These are phyloP conservation scores for Porodaedalea pini DNA, from an alignment of 1,284 basidiomycete genomes.

Conservation along the genomic window DNA sequence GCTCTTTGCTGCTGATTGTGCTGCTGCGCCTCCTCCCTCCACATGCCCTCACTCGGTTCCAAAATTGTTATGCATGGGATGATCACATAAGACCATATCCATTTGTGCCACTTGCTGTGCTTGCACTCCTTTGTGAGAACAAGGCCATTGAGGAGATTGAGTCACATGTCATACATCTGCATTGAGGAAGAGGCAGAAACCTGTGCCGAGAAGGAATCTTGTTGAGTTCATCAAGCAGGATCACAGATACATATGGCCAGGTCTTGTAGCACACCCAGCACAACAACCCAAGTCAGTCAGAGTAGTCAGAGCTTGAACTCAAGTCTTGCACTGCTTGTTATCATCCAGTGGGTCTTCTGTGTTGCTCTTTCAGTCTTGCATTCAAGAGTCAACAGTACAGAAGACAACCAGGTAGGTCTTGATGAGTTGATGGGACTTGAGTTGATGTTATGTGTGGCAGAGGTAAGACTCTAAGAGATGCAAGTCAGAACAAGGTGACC, in stretches of 20 bases:
- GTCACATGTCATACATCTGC: slow-evolving; percentile 79
- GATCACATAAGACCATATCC: neutral
- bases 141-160: slow-evolving; percentile 72
- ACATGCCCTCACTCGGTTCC: neutral
- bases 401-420: too few relatives aligned
- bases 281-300: too few relatives aligned
- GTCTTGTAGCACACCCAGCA: too few relatives aligned
- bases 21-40: neutral
- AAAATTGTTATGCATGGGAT: neutral
- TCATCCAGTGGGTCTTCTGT: too few relatives aligned
- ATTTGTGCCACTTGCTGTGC: slow-evolving; percentile 32
- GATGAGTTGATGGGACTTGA: too few relatives aligned
- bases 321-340: too few relatives aligned
- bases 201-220: slow-evolving; percentile 77
- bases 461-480: too few relatives aligned
- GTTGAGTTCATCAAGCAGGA: slow-evolving; percentile 81
- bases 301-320: too few relatives aligned
- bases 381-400: too few relatives aligned
- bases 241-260: slow-evolving; percentile 90
- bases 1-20: slow-evolving; percentile 6
- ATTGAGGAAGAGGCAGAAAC: slow-evolving; percentile 76
- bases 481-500: too few relatives aligned
- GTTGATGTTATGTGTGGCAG: too few relatives aligned
- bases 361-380: too few relatives aligned
- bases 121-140: slow-evolving; percentile 73